Conservation (phyloP, 495 filamentous ascomycete species). For the Neurospora africana region DNA sequence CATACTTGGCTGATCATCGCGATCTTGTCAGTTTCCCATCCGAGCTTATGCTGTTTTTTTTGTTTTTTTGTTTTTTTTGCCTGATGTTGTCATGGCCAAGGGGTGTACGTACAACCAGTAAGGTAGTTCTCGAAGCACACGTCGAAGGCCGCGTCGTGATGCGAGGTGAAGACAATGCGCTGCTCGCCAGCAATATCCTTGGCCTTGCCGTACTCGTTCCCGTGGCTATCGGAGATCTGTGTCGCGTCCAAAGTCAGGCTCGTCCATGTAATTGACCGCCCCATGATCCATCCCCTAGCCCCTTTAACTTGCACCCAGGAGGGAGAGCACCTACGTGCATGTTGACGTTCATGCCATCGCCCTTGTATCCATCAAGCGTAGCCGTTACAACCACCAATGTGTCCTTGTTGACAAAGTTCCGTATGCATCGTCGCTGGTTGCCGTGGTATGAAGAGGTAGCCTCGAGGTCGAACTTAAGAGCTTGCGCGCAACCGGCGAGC, state of each 20-base stretch:
- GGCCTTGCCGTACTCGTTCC: slow-evolving; percentile 87
- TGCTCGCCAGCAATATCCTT: slow-evolving; percentile 88
- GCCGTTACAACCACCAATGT: slow-evolving; percentile 98
- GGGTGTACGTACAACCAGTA: slow-evolving; percentile 46
- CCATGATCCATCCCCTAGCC: not conserved
- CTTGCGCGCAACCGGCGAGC: slow-evolving; percentile 52
- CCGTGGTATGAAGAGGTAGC: slow-evolving; percentile 52
- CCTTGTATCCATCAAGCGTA: slow-evolving; percentile 70
- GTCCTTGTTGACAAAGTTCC: slow-evolving; percentile 90
- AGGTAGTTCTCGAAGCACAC: slow-evolving; percentile 93
- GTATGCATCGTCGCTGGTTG: slow-evolving; percentile 69
- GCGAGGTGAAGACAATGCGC: slow-evolving; percentile 90
- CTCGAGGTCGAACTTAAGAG: slow-evolving; percentile 87
- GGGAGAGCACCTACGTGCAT: slow-evolving; percentile 67
- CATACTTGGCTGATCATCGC: slow-evolving; percentile 23
- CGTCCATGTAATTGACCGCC: not conserved
- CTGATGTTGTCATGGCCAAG: not conserved
- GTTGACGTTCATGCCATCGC: slow-evolving; percentile 88
- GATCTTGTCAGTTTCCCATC: slow-evolving; percentile 7
- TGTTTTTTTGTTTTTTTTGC: too few relatives aligned
- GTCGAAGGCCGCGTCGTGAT: slow-evolving; percentile 88
- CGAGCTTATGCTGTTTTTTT: not conserved
- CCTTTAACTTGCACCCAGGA: not conserved
- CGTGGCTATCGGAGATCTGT: slow-evolving; percentile 88
- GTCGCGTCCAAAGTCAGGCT: not conserved